These are phyloP conservation scores for Lepidium aucheri DNA, from an alignment of 345 rosid genomes.

Conservation along the genomic window DNA sequence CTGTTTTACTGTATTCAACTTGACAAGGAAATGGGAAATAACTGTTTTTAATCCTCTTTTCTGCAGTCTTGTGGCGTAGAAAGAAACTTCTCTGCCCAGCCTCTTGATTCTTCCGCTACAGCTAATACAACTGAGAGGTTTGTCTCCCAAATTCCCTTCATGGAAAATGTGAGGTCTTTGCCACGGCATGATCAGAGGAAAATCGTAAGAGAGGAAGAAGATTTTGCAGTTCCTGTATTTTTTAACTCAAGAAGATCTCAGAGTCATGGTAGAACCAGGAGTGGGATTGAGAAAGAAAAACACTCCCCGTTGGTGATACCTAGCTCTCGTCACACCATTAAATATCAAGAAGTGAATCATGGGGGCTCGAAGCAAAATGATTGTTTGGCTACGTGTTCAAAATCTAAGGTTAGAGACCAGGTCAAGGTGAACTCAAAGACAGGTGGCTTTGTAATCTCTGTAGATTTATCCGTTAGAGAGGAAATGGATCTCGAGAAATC, in stretches of 20 bases:
- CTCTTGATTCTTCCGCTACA: constrained; percentile 29
- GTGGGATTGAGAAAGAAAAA: constrained; percentile 27
- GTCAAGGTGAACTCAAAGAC: constrained; percentile 25
- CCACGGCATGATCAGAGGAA: constrained; percentile 34
- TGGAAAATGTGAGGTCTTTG: constrained; percentile 29
- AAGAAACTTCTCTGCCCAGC: constrained; percentile 29
- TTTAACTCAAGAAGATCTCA: constrained; percentile 33
- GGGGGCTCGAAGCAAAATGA: neutral
- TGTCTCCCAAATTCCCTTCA: constrained; percentile 24
- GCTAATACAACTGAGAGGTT: constrained; percentile 29
- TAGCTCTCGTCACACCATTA: neutral
- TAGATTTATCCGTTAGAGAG: constrained; percentile 11
- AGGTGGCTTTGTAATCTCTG: constrained; percentile 18
- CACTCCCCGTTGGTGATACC: neutral
- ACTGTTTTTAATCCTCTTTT: neutral
- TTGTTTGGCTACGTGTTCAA: constrained; percentile 3
- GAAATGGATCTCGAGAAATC: constrained; percentile 19
- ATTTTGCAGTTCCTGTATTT: constrained; percentile 67
- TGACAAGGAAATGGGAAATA: neutral
- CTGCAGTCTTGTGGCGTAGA: constrained; percentile 45
- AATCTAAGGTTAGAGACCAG: constrained; percentile 6
- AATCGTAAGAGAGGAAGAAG: constrained; percentile 52
- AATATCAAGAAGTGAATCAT: neutral
- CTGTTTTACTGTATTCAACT: neutral
- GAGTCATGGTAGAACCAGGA: constrained; percentile 18